Evolutionary conservation across 495 filamentous ascomycete species (phyloP).

Genomic region (Friedmanniomyces endolithicus): DNA sequence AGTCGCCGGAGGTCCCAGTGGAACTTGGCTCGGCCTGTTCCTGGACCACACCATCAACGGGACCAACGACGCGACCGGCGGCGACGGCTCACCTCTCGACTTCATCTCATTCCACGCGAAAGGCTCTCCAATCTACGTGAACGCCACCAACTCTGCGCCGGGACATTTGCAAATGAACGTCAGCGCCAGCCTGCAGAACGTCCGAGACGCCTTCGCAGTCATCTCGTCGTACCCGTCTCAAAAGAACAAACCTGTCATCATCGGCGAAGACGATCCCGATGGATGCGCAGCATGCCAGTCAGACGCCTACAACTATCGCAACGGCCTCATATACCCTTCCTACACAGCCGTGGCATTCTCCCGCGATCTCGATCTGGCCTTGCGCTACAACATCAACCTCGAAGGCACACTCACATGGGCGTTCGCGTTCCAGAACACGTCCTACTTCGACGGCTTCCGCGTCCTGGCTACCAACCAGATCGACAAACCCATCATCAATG

Average conservation of each 20-base stretch:
- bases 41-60: conserved; percentile 16
- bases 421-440: conserved; percentile 11
- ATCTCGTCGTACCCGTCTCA: conserved; percentile 8
- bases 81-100: conserved; percentile 14
- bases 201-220: conserved; percentile 12
- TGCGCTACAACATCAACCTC: conserved; percentile 13
- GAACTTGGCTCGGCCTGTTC: conserved; percentile 11
- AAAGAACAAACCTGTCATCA: conserved; percentile 14
- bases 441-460: conserved; percentile 18
- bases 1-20: conserved; percentile 17
- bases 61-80: conserved; percentile 15
- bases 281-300: conserved; percentile 16
- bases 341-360: conserved; percentile 16
- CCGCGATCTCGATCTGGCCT: conserved; percentile 14
- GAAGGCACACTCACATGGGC: conserved; percentile 14
- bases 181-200: conserved; percentile 8
- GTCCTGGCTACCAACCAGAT: conserved; percentile 15
- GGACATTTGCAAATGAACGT: conserved; percentile 18
- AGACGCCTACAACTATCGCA: conserved; percentile 13
- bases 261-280: conserved; percentile 19
- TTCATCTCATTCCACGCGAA: conserved; percentile 20
- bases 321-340: conserved; percentile 14
- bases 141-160: conserved; percentile 7
- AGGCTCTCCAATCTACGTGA: conserved; percentile 14
- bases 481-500: conserved; percentile 17